Percentiles rank a stretch among this genome's conserved stretches.
Evolutionary conservation across 2,329 filamentous ascomycete species (phyloP).

Genomic region (Diplocarpon rosae): DNA sequence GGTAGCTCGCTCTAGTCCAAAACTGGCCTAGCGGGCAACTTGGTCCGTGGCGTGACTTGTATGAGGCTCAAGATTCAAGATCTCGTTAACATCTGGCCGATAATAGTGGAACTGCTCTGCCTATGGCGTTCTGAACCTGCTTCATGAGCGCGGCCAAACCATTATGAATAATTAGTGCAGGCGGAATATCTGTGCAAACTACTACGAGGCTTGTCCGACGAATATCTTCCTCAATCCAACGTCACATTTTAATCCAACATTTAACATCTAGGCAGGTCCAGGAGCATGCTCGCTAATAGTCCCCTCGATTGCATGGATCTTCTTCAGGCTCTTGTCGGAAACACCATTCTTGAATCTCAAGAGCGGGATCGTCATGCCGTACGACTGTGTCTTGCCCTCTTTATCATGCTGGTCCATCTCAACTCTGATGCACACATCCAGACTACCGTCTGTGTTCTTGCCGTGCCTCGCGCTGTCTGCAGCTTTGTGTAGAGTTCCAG

Average conservation of each 20-base stretch:
- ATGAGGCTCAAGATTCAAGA: too few relatives aligned
- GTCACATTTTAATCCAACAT: background rate
- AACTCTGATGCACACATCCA: slow-evolving; percentile 78
- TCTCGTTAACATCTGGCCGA: too few relatives aligned
- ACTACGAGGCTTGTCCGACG: background rate
- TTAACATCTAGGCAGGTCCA: background rate
- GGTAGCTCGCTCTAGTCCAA: too few relatives aligned
- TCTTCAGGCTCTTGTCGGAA: slow-evolving; percentile 13
- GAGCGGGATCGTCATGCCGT: slow-evolving; percentile 75
- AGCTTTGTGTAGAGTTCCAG: slow-evolving; percentile 69
- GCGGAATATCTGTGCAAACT: slow-evolving; percentile 5
- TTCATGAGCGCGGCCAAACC: too few relatives aligned
- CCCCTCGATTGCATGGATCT: slow-evolving; percentile 11
- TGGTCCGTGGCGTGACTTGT: too few relatives aligned
- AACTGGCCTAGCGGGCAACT: too few relatives aligned
- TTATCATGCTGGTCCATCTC: slow-evolving; percentile 79
- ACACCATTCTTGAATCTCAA: slow-evolving; percentile 3
- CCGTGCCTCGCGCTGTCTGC: slow-evolving; percentile 46
- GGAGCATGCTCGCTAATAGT: background rate
- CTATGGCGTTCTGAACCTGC: too few relatives aligned
- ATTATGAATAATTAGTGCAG: slow-evolving; percentile 2
- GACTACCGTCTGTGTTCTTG: slow-evolving; percentile 43
- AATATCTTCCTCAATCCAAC: background rate
- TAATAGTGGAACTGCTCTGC: too few relatives aligned
- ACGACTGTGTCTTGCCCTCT: slow-evolving; percentile 68